Evolutionary conservation across 2,329 filamentous ascomycete species (phyloP), one percentile per base, ranked within the genome.

Genomic region (Calonectria leucothoes): DNA sequence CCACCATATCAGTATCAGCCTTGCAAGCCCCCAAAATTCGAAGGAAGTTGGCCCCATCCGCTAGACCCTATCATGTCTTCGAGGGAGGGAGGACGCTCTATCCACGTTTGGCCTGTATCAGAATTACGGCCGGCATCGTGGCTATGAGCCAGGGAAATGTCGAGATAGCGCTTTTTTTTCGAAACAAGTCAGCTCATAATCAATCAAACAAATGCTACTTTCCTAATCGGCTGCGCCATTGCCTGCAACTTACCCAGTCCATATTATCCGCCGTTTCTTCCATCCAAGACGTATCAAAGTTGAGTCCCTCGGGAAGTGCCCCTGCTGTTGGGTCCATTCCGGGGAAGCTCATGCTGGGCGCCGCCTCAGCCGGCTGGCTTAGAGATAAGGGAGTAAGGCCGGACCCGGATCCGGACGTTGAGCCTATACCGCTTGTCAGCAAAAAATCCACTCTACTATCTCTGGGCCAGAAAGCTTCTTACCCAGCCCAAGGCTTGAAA

Each of bases 251-350:
- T 77, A 86, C 84, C 84, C 84, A 86, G 71, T 86, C 84, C 80
- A 86, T 82, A 67, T 79, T 81, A 29, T 82, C 77, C 35, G 75
- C 76, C 65, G 78, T 76, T 15, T 78, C 77, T 35, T 81, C 76
- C 72, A 85, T 82, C 84, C 84, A 86, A 23, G 83, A 81, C n/a
- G 81, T 73, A 66, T 85, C 84, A 69, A 85, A 82, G 20, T 81
- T 75, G 27, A 83, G 74, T 10, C 74, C 77, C 42, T 71, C 75
- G 29, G 75, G 6, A 51, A 70, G 20, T 33, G 37, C 49, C 42
- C 52, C 42, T 23, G 65, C 48, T 42, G 68, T 69, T 66, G 52
- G 74, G 35, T 74, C 76, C 59, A 77, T 77, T 48, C 64, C 72
- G 25, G 78, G 73, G 37, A 79, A 78, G 65, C 66, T 74, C 76